Conservation (phyloP, 352 stramenopile species). For the Phytophthora pini region DNA sequence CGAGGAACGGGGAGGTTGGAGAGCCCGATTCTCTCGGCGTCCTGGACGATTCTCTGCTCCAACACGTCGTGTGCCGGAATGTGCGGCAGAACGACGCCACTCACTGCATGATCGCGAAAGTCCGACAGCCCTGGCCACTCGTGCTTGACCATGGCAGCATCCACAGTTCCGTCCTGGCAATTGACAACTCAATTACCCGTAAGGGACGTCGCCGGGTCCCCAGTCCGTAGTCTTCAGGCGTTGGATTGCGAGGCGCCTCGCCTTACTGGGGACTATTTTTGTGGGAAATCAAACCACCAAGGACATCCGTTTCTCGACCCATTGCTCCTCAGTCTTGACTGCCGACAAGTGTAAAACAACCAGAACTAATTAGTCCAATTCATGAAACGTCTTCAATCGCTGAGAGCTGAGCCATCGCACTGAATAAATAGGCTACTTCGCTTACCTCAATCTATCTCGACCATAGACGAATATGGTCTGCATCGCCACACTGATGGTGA, state of each 20-base stretch:
- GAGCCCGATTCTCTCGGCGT: conserved; percentile 29
- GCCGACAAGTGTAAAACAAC: not conserved
- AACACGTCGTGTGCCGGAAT: conserved; percentile 21
- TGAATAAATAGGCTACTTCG: conserved; percentile 28
- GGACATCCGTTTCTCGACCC: not conserved
- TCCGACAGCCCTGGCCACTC: conserved; percentile 32
- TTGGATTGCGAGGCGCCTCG: not conserved
- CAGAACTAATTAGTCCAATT: not conserved
- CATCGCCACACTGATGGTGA: too few relatives aligned
- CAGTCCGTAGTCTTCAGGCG: not conserved
- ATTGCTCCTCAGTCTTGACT: too few relatives aligned
- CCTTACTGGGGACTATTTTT: not conserved
- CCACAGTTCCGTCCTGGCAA: not conserved
- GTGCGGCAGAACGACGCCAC: conserved; percentile 26
- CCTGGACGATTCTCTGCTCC: conserved; percentile 32
- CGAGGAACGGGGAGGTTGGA: conserved; percentile 23
- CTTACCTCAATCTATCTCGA: conserved; percentile 17
- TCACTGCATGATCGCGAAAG: conserved; percentile 27
- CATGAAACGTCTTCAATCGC: conserved; percentile 1
- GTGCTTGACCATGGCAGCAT: conserved; percentile 34
- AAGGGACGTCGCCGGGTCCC: not conserved
- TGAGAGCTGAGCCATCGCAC: not conserved
- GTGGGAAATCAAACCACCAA: not conserved
- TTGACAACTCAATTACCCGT: too few relatives aligned
- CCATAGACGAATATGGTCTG: not conserved